Conservation (phyloP, 164 flowering plant genomes). For the Sextonia rubra region DNA sequence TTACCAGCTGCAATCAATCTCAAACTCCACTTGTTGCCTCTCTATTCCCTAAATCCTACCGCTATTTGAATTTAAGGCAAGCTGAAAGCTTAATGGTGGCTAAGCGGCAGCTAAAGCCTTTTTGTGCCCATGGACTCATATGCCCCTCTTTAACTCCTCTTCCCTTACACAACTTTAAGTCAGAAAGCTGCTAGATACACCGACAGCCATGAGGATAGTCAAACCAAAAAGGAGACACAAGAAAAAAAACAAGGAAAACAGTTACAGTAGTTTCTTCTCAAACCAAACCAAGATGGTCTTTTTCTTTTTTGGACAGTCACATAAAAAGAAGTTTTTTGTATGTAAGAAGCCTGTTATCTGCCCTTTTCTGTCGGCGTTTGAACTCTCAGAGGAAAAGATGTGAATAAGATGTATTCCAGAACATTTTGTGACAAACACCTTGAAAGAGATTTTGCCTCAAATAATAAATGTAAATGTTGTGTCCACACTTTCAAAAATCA, state of each 20-base stretch:
- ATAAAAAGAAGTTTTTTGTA: slow-evolving; percentile 5
- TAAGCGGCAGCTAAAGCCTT: background rate
- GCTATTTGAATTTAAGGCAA: no score
- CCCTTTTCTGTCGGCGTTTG: background rate
- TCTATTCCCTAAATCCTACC: no score
- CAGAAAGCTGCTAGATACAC: no score
- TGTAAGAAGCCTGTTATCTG: background rate
- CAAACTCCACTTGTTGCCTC: background rate
- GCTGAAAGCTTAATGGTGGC: background rate
- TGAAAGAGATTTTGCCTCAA: slow-evolving; percentile 1
- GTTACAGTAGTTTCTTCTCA: background rate
- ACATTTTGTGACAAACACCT: background rate
- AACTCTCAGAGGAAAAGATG: background rate
- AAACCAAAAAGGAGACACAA: background rate
- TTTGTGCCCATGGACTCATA: background rate
- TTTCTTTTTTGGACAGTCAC: background rate
- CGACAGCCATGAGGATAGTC: no score
- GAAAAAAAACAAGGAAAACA: background rate
- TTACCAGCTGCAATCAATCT: background rate
- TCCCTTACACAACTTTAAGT: no score
- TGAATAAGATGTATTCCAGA: slow-evolving; percentile 1
- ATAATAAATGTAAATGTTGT: slow-evolving; percentile 2
- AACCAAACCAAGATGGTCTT: background rate
- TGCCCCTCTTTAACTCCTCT: background rate
- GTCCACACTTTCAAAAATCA: background rate